These are phyloP conservation scores for Boletus sp. DNA, from an alignment of 1,284 basidiomycete genomes.

Conservation along the genomic window DNA sequence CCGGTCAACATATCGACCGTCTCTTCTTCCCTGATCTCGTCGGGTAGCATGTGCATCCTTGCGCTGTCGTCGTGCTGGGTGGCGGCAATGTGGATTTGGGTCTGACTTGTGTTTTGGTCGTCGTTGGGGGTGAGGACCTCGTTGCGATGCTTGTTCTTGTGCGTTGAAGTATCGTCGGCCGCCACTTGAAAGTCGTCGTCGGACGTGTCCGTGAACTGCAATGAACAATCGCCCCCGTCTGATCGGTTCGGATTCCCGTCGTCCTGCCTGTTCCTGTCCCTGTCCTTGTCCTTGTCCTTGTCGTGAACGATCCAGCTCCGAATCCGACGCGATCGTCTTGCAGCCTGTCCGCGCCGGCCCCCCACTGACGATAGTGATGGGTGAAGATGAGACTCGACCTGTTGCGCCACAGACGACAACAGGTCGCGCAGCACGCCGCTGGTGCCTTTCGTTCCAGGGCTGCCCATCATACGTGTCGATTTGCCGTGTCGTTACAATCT, in stretches of 20 bases:
- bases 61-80: neutral
- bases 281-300: constrained; percentile 4
- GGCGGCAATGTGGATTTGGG: neutral
- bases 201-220: constrained; percentile 18
- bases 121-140: neutral
- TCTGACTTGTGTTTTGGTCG: neutral
- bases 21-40: constrained; percentile 24
- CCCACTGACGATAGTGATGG: neutral
- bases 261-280: neutral
- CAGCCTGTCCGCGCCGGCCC: neutral
- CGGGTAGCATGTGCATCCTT: constrained; percentile 23
- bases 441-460: neutral
- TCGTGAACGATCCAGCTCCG: constrained; percentile 17
- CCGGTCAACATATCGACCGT: constrained; percentile 24
- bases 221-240: constrained; percentile 14
- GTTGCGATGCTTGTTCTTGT: neutral
- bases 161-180: neutral
- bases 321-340: constrained; percentile 18
- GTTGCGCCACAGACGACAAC: constrained; percentile 24
- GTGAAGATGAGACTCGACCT: constrained; percentile 24
- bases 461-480: neutral
- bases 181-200: constrained; percentile 12
- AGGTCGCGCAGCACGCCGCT: constrained; percentile 15
- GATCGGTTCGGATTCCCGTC: neutral
- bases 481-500: constrained; percentile 3